Base-by-base conservation (phyloP, 108 stramenopile species). In the Hondaea fermentalgiana region DNA sequence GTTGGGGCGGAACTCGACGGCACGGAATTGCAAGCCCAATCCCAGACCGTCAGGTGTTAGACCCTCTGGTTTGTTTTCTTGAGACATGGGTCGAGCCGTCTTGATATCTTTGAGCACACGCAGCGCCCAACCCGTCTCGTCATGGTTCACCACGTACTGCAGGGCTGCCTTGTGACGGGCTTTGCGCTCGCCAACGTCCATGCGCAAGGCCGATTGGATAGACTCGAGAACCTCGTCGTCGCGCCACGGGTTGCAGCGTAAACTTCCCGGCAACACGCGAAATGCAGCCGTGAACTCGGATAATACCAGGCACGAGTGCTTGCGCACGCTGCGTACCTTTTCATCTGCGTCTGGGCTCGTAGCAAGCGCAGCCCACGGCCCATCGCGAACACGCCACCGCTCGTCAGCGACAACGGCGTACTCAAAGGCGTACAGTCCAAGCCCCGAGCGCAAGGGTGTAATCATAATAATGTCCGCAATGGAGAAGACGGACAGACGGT, bases 91-190 rank as follows among this genome's bases (percentile, higher is more conserved):
- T 17, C 76, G 45, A 16, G 94, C 91, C 6, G 72, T 64, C 91
- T 95, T 95, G 58, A 99, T 87, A 72, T 99, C 98, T 44, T 94
- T 64, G 43, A 95, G 89, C 43, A 92, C 91, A 25, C 90, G 90
- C 58, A 92, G 60, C 47, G 95, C 98, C 98, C 98, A 99, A 25
- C 96, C 94, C 89, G 96, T 95, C 5, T 97, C 98, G 19, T 97
- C 98, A n/a, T 97, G 96, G 44, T 96, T 90, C 23, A 91, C 95
- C 45, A 98, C 97, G 92, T 98, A 99, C 72, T 97, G 96, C 44
- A 94, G 93, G 59, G 91, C 91, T 47, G 87, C n/a, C 35, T 49
- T 49, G 35, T 91, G 91, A 55, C 93, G 88, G 72, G 89, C 90
- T 44, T 12, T 4, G 5, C 93, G 89, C 57, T 88, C 60, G 21